Conservation (phyloP, 441 rosid genomes). For the Pelargonium cotyledonis region DNA sequence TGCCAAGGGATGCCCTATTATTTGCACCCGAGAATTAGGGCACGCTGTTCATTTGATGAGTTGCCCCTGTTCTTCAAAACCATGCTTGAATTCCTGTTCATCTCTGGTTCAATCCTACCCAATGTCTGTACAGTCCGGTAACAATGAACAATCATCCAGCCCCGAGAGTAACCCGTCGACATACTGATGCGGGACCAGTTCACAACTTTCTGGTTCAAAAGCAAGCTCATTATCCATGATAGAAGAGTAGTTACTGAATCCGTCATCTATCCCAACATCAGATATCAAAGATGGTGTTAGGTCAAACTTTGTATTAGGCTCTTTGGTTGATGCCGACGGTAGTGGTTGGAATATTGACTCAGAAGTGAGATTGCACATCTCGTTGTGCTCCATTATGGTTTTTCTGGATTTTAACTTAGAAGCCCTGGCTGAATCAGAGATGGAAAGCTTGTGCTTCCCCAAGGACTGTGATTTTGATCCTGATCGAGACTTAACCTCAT, state of each 20-base stretch:
- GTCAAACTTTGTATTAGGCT: conserved; percentile 53
- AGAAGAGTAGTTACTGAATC: conserved; percentile 14
- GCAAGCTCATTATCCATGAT: conserved; percentile 31
- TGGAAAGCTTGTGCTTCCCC: conserved; percentile 74
- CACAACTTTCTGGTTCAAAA: conserved; percentile 27
- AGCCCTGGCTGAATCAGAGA: conserved; percentile 48
- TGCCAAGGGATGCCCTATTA: conserved; percentile 6
- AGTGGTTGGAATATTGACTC: conserved; percentile 34
- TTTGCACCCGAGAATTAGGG: conserved; percentile 10
- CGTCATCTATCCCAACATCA: conserved; percentile 27
- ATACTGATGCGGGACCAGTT: conserved; percentile 37
- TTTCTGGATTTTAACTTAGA: conserved; percentile 56
- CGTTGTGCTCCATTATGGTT: conserved; percentile 37
- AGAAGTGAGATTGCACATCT: conserved; percentile 26
- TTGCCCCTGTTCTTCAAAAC: conserved; percentile 13
- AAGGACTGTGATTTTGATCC: conserved; percentile 40
- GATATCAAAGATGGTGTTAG: conserved; percentile 26
- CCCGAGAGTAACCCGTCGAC: conserved; percentile 42
- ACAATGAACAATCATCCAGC: conserved; percentile 61
- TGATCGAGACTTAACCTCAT: conserved; percentile 49
- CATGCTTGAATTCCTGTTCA: conserved; percentile 2
- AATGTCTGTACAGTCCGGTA: conserved; percentile 55
- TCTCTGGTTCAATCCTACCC: conserved; percentile 32
- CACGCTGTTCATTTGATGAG: conserved; percentile 11
- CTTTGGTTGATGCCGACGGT: conserved; percentile 22